Percentiles rank a stretch among this genome's conserved stretches.
Conservation (phyloP, 768 basidiomycete genomes). For the Pleurotus platypus region DNA sequence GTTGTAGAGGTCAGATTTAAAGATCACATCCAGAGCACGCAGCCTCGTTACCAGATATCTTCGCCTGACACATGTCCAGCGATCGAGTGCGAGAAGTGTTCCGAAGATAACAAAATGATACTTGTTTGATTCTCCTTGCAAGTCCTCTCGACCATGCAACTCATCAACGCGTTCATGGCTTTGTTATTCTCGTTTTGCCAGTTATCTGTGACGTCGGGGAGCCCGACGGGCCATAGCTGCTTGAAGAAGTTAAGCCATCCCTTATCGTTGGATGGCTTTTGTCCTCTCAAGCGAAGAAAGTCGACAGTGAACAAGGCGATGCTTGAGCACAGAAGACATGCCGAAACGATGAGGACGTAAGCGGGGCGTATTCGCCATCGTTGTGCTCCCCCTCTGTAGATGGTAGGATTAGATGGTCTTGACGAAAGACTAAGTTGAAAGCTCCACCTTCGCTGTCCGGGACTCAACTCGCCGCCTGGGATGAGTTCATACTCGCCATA, state of each 20-base stretch:
- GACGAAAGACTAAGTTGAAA: too few species aligned
- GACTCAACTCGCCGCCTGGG: neutral
- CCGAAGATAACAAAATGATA: neutral
- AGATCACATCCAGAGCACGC: neutral
- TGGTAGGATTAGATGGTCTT: too few species aligned
- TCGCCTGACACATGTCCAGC: neutral
- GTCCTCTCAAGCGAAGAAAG: neutral
- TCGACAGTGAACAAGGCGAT: neutral
- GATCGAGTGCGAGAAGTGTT: neutral
- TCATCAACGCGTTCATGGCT: neutral
- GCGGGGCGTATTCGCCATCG: neutral
- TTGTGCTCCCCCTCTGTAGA: too few species aligned
- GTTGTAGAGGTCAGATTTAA: neutral
- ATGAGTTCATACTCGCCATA: neutral
- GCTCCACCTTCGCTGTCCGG: too few species aligned
- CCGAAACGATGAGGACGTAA: neutral
- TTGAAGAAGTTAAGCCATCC: too few species aligned
- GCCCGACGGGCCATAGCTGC: neutral
- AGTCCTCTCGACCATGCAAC: neutral
- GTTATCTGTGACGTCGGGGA: neutral
- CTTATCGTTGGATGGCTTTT: too few species aligned
- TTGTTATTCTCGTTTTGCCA: neutral
- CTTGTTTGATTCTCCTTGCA: neutral
- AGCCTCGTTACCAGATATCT: neutral
- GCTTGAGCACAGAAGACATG: neutral